Conservation (phyloP, 768 basidiomycete genomes). For the Tylopilus felleus region DNA sequence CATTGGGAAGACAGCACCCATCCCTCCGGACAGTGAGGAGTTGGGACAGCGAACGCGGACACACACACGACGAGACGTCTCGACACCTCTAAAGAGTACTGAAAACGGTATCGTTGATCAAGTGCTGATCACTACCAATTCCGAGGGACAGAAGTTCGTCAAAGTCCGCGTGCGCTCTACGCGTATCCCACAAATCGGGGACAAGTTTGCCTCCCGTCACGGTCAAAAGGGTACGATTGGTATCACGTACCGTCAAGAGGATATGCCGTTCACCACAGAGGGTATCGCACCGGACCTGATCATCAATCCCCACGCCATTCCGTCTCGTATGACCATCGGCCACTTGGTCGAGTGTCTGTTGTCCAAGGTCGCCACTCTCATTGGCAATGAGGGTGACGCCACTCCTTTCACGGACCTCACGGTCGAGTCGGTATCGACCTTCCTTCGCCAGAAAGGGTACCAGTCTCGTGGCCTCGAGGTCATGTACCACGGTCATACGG, state of each 20-base stretch:
- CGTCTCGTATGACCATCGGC: slow-evolving; percentile 99
- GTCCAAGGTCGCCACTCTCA: slow-evolving; percentile 93
- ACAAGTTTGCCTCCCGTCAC: slow-evolving; percentile 99
- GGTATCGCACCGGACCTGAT: slow-evolving; percentile 96
- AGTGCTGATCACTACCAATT: slow-evolving; percentile 93
- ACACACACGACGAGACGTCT: slow-evolving; percentile 93
- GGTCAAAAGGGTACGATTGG: slow-evolving; percentile 99
- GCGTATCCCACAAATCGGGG: slow-evolving; percentile 95
- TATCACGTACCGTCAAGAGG: slow-evolving; percentile 99
- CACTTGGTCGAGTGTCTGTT: slow-evolving; percentile 98
- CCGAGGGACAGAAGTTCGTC: slow-evolving; percentile 96
- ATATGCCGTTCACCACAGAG: slow-evolving; percentile 98
- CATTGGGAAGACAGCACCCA: slow-evolving; percentile 97
- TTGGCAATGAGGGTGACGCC: slow-evolving; percentile 96
- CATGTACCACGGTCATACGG: slow-evolving; percentile 99
- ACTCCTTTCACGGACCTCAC: slow-evolving; percentile 98
- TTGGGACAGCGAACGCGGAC: slow-evolving; percentile 92
- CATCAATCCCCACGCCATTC: slow-evolving; percentile 99
- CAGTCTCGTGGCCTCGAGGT: slow-evolving; percentile 96
- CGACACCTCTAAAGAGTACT: slow-evolving; percentile 95
- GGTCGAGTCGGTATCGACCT: slow-evolving; percentile 94
- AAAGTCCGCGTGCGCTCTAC: slow-evolving; percentile 96
- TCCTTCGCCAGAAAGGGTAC: slow-evolving; percentile 86
- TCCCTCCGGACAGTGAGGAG: slow-evolving; percentile 95
- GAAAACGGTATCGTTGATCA: slow-evolving; percentile 98